These are phyloP conservation scores for Ajuga chamaepitys DNA, from an alignment of 257 asterid genomes.

Conservation along the genomic window DNA sequence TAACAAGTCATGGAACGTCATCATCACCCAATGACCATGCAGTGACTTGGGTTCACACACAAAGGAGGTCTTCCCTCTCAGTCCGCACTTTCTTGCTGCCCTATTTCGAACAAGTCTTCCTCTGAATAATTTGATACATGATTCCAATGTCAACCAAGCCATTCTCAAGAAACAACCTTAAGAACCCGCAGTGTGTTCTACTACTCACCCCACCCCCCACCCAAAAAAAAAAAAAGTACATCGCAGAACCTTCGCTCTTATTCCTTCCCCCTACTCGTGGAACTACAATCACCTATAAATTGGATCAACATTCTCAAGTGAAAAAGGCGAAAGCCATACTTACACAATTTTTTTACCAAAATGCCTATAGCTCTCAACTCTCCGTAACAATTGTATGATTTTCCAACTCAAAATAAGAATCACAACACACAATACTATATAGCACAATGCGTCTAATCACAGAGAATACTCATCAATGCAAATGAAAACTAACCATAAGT, in stretches of 20 bases:
- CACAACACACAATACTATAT: background rate
- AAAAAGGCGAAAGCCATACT: background rate
- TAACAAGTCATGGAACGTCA: background rate
- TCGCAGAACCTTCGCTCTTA: background rate
- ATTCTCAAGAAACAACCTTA: background rate
- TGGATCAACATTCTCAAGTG: background rate
- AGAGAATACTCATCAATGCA: background rate
- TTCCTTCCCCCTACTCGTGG: background rate
- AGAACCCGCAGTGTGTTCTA: background rate
- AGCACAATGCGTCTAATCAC: background rate
- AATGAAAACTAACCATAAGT: background rate
- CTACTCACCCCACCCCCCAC: background rate
- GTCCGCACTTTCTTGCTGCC: background rate
- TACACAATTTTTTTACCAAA: background rate
- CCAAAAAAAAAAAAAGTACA: background rate
- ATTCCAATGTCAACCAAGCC: background rate
- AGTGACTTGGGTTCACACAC: background rate
- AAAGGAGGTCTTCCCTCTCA: background rate
- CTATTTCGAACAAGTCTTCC: background rate
- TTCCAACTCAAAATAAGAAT: background rate
- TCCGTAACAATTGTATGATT: background rate
- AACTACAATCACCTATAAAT: background rate
- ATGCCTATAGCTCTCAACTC: background rate
- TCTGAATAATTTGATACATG: background rate
- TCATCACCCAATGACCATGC: background rate